Evolutionary conservation across 176 grass and related monocot species (phyloP).

Genomic region (Poa annua): DNA sequence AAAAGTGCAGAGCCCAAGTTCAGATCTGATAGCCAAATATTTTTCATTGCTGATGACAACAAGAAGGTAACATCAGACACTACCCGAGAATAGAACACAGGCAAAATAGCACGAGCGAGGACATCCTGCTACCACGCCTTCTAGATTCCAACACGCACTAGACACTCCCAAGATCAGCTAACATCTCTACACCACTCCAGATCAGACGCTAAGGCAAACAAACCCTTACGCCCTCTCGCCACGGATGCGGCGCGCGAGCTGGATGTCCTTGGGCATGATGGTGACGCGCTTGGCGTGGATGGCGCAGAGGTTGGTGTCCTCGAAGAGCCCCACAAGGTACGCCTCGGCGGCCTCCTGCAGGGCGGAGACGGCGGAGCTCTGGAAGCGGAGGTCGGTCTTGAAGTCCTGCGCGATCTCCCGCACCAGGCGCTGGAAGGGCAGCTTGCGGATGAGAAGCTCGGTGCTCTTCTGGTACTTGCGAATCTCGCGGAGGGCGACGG

Average conservation of each 20-base stretch:
- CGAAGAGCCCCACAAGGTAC: slow-evolving; percentile 70
- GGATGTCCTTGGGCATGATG: slow-evolving; percentile 84
- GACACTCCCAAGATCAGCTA: background rate
- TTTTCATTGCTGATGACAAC: slow-evolving; percentile 24
- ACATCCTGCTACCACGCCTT: background rate
- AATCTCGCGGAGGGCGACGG: slow-evolving; percentile 72
- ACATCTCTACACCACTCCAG: background rate
- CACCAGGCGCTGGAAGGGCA: slow-evolving; percentile 67
- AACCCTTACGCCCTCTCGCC: slow-evolving; percentile 57
- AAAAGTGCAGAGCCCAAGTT: background rate
- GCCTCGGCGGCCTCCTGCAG: slow-evolving; percentile 80
- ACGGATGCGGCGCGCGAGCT: slow-evolving; percentile 67
- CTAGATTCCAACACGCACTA: background rate
- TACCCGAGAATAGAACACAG: background rate
- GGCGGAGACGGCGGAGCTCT: slow-evolving; percentile 68
- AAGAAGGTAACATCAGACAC: slow-evolving; percentile 19
- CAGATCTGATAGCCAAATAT: background rate
- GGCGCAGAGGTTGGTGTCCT: slow-evolving; percentile 82
- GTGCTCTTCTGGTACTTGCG: slow-evolving; percentile 90
- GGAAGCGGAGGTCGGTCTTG: slow-evolving; percentile 78
- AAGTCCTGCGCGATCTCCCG: slow-evolving; percentile 76
- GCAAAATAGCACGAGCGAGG: background rate
- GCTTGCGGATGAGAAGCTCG: slow-evolving; percentile 74
- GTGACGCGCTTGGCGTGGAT: slow-evolving; percentile 81
- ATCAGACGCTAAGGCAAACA: background rate